Evolutionary conservation across 192 early-diverging fungal genomes (phyloP).

Genomic region (Phycomyces nitens): DNA sequence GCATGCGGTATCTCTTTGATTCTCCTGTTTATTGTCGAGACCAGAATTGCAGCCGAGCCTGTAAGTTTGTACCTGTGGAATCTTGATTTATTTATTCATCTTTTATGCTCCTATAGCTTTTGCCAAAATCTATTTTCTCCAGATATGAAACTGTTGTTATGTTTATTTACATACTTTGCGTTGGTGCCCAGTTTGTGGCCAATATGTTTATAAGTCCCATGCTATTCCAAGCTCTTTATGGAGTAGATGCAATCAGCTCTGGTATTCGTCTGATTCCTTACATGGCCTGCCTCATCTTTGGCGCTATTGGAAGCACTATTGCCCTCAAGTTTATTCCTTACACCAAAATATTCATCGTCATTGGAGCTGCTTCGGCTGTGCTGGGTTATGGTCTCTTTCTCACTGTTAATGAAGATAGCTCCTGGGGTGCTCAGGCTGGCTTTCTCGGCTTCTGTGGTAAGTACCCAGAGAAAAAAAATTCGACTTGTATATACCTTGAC

Average conservation of each 20-base stretch:
- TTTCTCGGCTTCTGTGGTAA: slow-evolving; percentile 45
- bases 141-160: slow-evolving; percentile 40
- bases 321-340: slow-evolving; percentile 51
- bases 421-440: slow-evolving; percentile 47
- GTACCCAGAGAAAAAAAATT: too few relatives aligned
- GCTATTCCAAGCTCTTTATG: slow-evolving; percentile 60
- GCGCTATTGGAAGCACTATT: slow-evolving; percentile 51
- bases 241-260: slow-evolving; percentile 46
- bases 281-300: slow-evolving; percentile 47
- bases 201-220: slow-evolving; percentile 65
- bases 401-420: slow-evolving; percentile 49
- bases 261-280: slow-evolving; percentile 65
- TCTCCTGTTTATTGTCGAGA: slow-evolving; percentile 48
- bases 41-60: slow-evolving; percentile 53
- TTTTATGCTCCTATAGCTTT: slow-evolving; percentile 20
- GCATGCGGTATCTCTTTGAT: slow-evolving; percentile 31
- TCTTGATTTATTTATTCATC: slow-evolving; percentile 2
- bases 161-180: slow-evolving; percentile 40
- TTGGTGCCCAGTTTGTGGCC: slow-evolving; percentile 56
- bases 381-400: slow-evolving; percentile 55
- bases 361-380: slow-evolving; percentile 52
- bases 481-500: too few relatives aligned
- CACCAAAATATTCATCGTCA: slow-evolving; percentile 43
- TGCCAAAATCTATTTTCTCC: slow-evolving; percentile 37
- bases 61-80: too few relatives aligned